Conservation (phyloP, 2,329 filamentous ascomycete genomes). For the Cryoendolithus antarcticus region DNA sequence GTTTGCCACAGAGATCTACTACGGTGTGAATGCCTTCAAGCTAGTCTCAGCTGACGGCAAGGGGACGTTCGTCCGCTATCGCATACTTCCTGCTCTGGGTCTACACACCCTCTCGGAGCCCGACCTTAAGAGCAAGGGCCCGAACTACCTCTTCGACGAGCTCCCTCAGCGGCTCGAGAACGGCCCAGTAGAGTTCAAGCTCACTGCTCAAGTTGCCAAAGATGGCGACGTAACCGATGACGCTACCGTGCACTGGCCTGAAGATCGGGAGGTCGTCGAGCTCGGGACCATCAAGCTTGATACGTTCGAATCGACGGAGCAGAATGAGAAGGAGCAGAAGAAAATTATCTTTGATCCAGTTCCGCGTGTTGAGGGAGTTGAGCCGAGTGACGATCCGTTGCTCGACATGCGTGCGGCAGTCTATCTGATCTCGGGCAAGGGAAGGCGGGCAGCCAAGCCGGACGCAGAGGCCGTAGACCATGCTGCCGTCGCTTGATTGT, state of each 20-base stretch:
- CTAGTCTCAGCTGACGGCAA: conserved; percentile 30
- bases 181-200: conserved; percentile 32
- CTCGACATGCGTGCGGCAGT: conserved; percentile 43
- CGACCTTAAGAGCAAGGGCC: conserved; percentile 25
- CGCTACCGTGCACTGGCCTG: conserved; percentile 42
- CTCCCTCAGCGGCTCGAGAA: conserved; percentile 26
- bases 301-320: conserved; percentile 14
- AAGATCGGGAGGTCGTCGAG: conserved; percentile 37
- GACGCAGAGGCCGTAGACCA: not conserved
- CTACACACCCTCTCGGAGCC: conserved; percentile 28
- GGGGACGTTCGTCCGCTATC: conserved; percentile 37
- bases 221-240: conserved; percentile 37
- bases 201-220: conserved; percentile 39
- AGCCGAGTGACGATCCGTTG: conserved; percentile 42
- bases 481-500: not conserved
- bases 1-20: conserved; percentile 39
- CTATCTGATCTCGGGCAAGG: conserved; percentile 43
- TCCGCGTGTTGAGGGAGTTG: conserved; percentile 42
- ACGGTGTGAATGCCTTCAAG: conserved; percentile 38
- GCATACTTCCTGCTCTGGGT: conserved; percentile 35
- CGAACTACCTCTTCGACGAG: conserved; percentile 40
- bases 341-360: conserved; percentile 47
- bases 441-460: conserved; percentile 34
- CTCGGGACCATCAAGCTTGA: conserved; percentile 39
- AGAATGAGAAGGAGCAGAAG: conserved; percentile 28